Percentiles rank a stretch among this genome's conserved stretches.
Evolutionary conservation across 2,329 filamentous ascomycete species (phyloP).

Genomic region (Raffaelea albimanens): DNA sequence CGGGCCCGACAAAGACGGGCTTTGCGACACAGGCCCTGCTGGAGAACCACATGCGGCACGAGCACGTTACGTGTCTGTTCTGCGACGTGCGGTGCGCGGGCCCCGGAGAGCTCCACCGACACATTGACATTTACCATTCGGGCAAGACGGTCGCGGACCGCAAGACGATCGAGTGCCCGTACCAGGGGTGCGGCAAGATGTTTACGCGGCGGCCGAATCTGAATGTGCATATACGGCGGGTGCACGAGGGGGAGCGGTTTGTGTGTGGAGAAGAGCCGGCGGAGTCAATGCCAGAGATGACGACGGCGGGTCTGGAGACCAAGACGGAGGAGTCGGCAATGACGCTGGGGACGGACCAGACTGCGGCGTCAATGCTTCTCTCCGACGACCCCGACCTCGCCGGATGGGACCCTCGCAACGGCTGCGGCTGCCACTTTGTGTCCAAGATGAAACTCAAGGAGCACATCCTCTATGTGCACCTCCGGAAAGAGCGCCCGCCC

Average conservation of each 20-base stretch:
- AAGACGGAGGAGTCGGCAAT: too few species aligned
- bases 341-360: too few species aligned
- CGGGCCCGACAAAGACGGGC: slow-evolving; percentile 28
- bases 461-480: slow-evolving; percentile 74
- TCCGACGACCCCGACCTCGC: slow-evolving; percentile 47
- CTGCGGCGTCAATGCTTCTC: too few species aligned
- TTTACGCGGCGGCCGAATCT: slow-evolving; percentile 83
- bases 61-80: slow-evolving; percentile 66
- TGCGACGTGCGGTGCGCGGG: slow-evolving; percentile 62
- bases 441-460: slow-evolving; percentile 74
- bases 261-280: slow-evolving; percentile 51
- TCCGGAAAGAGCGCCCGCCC: slow-evolving; percentile 44
- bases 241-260: slow-evolving; percentile 69
- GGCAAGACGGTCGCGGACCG: slow-evolving; percentile 51
- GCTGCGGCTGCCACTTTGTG: slow-evolving; percentile 66
- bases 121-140: slow-evolving; percentile 71
- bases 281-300: not conserved
- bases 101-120: slow-evolving; percentile 59
- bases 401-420: slow-evolving; percentile 50
- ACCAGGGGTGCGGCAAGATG: slow-evolving; percentile 58
- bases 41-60: slow-evolving; percentile 61
- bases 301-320: not conserved
- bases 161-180: slow-evolving; percentile 57
- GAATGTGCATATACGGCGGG: slow-evolving; percentile 65
- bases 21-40: slow-evolving; percentile 68